A percentile compares a stretch with the other conserved stretches of the same genome.
These are phyloP conservation scores for Ustilaginoidea virens DNA, from an alignment of 2,329 filamentous ascomycete species.

Conservation along the genomic window DNA sequence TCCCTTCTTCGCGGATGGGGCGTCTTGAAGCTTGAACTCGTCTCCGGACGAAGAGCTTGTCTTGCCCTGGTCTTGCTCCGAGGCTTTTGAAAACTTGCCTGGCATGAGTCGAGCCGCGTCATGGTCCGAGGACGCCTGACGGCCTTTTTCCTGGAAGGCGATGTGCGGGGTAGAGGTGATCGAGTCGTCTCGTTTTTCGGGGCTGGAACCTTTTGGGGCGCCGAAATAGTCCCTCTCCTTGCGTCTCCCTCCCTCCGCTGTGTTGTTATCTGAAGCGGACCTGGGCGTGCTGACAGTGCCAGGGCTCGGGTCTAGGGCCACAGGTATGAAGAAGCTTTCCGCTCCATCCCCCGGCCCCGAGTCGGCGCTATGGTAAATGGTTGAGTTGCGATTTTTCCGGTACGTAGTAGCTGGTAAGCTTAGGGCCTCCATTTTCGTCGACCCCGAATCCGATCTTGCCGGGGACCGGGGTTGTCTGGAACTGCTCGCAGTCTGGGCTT, in stretches of 20 bases:
- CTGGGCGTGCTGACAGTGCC: slow-evolving; percentile 38
- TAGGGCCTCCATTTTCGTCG: slow-evolving; percentile 37
- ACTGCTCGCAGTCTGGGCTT: too few species aligned
- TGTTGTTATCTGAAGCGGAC: slow-evolving; percentile 31
- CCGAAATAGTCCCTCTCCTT: slow-evolving; percentile 47
- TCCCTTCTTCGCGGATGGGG: slow-evolving; percentile 47
- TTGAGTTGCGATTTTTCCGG: slow-evolving; percentile 60
- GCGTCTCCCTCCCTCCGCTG: slow-evolving; percentile 27
- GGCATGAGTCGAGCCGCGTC: slow-evolving; percentile 36
- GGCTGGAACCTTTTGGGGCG: slow-evolving; percentile 22
- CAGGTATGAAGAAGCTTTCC: slow-evolving; percentile 62
- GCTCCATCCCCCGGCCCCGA: slow-evolving; percentile 34
- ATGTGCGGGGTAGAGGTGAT: slow-evolving; percentile 66
- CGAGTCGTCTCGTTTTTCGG: slow-evolving; percentile 32
- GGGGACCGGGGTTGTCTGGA: slow-evolving; percentile 38
- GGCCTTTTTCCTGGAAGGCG: slow-evolving; percentile 73
- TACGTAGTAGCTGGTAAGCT: slow-evolving; percentile 64
- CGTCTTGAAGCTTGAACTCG: slow-evolving; percentile 67
- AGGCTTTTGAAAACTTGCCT: slow-evolving; percentile 31
- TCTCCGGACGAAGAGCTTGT: slow-evolving; percentile 19
- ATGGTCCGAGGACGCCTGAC: slow-evolving; percentile 41
- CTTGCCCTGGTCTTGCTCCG: slow-evolving; percentile 12
- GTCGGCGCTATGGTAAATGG: slow-evolving; percentile 38
- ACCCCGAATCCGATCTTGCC: slow-evolving; percentile 31
- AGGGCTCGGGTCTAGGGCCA: slow-evolving; percentile 57